A percentile compares a stretch with the other conserved stretches of the same genome.
Conservation (phyloP, 768 basidiomycete species). For the Leccinum imitatum region DNA sequence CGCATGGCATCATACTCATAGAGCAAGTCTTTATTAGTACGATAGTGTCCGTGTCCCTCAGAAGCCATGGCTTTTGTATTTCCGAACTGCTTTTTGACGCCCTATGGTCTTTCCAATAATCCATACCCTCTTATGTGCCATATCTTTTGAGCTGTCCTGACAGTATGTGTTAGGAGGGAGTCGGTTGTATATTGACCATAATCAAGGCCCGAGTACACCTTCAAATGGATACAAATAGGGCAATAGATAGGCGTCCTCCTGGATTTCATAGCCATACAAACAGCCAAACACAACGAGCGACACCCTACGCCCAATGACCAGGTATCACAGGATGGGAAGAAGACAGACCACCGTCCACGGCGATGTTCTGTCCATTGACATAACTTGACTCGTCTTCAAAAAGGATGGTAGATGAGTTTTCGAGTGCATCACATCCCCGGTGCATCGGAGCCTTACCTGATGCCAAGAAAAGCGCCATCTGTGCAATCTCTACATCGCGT, state of each 20-base stretch:
- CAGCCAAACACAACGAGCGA: conserved; percentile 1
- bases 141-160: too few relatives aligned
- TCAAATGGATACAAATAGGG: neutral
- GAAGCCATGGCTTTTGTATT: too few relatives aligned
- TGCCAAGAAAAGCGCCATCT: conserved; percentile 81
- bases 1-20: too few relatives aligned
- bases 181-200: neutral
- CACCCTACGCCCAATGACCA: conserved; percentile 62
- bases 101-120: too few relatives aligned
- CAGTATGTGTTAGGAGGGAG: too few relatives aligned
- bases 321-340: conserved; percentile 77
- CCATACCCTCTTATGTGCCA: too few relatives aligned
- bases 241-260: neutral
- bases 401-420: conserved; percentile 6
- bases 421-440: conserved; percentile 2
- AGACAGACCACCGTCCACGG: conserved; percentile 85
- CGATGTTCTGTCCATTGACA: conserved; percentile 86
- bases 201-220: neutral
- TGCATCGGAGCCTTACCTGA: conserved; percentile 55
- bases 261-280: neutral
- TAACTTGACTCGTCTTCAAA: conserved; percentile 81
- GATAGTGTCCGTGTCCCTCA: too few relatives aligned
- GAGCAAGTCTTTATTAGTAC: neutral
- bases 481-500: conserved; percentile 70
- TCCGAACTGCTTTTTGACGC: too few relatives aligned